A percentile compares a stretch with the other conserved stretches of the same genome.
Evolutionary conservation across 371 early-diverging fungal genomes (phyloP).

Genomic region (Phascolomyces articulosus): DNA sequence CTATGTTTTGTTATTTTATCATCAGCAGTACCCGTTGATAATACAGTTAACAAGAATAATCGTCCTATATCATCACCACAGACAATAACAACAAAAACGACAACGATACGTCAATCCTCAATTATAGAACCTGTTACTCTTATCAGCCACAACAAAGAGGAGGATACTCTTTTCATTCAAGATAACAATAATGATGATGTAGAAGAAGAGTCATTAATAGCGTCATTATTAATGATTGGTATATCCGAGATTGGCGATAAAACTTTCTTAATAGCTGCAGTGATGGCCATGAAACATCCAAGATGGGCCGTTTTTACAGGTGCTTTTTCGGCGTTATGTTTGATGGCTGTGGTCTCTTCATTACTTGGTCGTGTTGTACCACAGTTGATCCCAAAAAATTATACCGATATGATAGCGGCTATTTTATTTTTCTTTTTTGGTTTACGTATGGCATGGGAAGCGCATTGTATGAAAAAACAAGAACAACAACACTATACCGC

Average conservation of each 20-base stretch:
- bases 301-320: conserved; percentile 85
- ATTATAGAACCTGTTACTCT: too few relatives aligned
- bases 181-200: background rate
- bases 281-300: conserved; percentile 93
- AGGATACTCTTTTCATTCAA: background rate
- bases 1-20: background rate
- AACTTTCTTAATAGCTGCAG: conserved; percentile 95
- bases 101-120: too few relatives aligned
- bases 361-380: conserved; percentile 87
- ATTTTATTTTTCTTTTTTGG: conserved; percentile 90
- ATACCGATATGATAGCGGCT: conserved; percentile 81
- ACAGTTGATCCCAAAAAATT: conserved; percentile 77
- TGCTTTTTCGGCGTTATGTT: conserved; percentile 80
- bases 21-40: background rate
- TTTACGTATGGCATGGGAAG: conserved; percentile 83
- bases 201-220: conserved; percentile 42
- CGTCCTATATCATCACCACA: background rate
- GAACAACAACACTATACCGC: conserved; percentile 74
- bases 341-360: conserved; percentile 95
- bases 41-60: background rate
- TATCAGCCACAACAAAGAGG: too few relatives aligned
- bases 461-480: conserved; percentile 78
- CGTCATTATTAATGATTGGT: conserved; percentile 79
- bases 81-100: background rate
- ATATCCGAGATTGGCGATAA: conserved; percentile 97